Percentiles rank a stretch among this genome's conserved stretches.
phyloP scores from a whole-genome alignment of 83 land plant genomes.

The Diphasiastrum complanatum region DNA sequence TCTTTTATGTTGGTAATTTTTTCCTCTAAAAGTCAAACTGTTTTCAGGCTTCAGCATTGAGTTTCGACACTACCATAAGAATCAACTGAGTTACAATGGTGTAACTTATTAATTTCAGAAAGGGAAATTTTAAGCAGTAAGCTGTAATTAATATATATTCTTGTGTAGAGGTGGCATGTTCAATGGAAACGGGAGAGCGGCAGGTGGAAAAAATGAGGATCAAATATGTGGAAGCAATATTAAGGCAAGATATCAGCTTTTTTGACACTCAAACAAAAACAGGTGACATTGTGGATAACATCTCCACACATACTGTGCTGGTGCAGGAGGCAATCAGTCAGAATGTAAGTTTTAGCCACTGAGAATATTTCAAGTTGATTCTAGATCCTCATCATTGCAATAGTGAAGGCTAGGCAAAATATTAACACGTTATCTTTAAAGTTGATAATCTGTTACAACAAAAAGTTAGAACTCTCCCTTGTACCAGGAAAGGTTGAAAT shows the following conservation, averaged over 20 bases:
- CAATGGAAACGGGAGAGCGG: slow-evolving; percentile 32
- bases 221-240: slow-evolving; percentile 23
- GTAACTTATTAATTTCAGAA: too few relatives aligned
- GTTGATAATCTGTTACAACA: too few relatives aligned
- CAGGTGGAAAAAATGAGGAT: slow-evolving; percentile 17
- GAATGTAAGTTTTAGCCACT: slow-evolving; percentile 16
- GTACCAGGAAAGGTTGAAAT: too few relatives aligned
- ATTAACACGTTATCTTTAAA: too few relatives aligned
- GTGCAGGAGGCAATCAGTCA: slow-evolving; percentile 32
- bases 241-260: slow-evolving; percentile 22
- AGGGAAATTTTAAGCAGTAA: neutral
- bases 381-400: too few relatives aligned
- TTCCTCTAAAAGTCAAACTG: too few relatives aligned
- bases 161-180: slow-evolving; percentile 24
- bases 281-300: slow-evolving; percentile 21
- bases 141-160: too few relatives aligned
- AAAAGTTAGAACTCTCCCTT: too few relatives aligned
- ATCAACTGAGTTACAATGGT: neutral
- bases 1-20: too few relatives aligned
- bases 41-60: neutral
- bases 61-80: too few relatives aligned
- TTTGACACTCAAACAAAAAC: slow-evolving; percentile 22
- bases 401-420: too few relatives aligned
- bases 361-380: neutral
- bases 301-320: slow-evolving; percentile 18